phyloP scores from a whole-genome alignment of 164 flowering plant genomes.

The Stephania yunnanensis region DNA sequence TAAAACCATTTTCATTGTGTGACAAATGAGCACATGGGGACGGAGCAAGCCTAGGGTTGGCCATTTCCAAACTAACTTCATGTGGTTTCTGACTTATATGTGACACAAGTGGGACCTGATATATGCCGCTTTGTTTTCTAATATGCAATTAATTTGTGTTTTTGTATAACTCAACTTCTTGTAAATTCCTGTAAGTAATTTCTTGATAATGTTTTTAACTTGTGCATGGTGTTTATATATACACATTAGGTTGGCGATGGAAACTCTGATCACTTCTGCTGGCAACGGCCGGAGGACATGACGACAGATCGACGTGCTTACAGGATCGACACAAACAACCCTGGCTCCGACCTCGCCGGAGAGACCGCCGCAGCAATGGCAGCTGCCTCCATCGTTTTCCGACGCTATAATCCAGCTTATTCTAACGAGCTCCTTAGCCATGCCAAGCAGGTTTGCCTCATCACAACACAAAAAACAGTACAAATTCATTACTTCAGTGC shows the following conservation, averaged over 20 bases:
- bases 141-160: background rate
- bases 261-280: conserved; percentile 79
- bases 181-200: background rate
- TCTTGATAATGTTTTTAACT: background rate
- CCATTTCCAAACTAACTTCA: background rate
- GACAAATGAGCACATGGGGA: background rate
- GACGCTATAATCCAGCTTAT: conserved; percentile 57
- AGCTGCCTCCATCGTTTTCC: conserved; percentile 80
- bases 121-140: background rate
- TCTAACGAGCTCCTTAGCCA: conserved; percentile 55
- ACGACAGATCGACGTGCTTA: conserved; percentile 74
- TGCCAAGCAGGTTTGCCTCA: conserved; percentile 54
- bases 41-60: background rate
- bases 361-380: conserved; percentile 98
- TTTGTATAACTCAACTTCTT: background rate
- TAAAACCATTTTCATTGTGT: too few species aligned
- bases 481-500: background rate
- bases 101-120: background rate
- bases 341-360: conserved; percentile 93
- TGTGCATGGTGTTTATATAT: background rate
- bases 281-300: conserved; percentile 99
- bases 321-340: conserved; percentile 55
- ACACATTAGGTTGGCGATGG: conserved; percentile 80
- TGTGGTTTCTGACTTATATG: background rate
- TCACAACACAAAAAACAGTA: background rate